Evolutionary conservation across 345 rosid genomes (phyloP).

Genomic region (Citrus maxima): DNA sequence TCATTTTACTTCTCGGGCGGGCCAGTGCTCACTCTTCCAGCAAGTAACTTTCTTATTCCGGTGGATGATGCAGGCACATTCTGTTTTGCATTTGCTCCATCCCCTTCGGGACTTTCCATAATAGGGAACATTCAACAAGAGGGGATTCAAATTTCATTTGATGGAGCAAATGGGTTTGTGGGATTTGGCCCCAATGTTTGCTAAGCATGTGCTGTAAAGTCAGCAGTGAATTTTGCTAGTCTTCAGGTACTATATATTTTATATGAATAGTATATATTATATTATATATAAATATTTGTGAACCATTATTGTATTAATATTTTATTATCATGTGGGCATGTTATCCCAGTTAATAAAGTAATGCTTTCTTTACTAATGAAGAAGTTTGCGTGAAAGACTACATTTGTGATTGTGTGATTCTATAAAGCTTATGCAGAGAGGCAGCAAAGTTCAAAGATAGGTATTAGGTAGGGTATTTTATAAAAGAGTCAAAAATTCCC

Average conservation of each 20-base stretch:
- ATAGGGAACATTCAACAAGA: constrained; percentile 97
- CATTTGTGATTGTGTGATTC: constrained; percentile 9
- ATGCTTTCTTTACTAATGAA: not conserved
- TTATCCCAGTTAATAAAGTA: not conserved
- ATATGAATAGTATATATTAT: not conserved
- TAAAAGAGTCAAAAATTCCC: constrained; percentile 9
- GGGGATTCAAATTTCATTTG: constrained; percentile 89
- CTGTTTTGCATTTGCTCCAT: constrained; percentile 86
- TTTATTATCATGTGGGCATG: not conserved
- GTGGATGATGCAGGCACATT: constrained; percentile 83
- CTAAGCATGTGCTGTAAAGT: constrained; percentile 18
- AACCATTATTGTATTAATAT: not conserved
- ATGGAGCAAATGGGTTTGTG: constrained; percentile 89
- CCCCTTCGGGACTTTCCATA: constrained; percentile 73
- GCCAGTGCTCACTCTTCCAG: constrained; percentile 80
- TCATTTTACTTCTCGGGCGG: constrained; percentile 85
- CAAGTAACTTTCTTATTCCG: constrained; percentile 85
- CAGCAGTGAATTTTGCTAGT: constrained; percentile 23
- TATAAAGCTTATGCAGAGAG: constrained; percentile 2
- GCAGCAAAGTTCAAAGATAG: not conserved
- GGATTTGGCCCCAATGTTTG: constrained; percentile 96
- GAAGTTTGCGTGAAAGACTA: not conserved
- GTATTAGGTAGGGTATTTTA: no score
- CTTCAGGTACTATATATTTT: not conserved
- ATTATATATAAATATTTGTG: not conserved